Base-by-base conservation (phyloP, 331 rosid genomes). In the Pyracantha coccinea region DNA sequence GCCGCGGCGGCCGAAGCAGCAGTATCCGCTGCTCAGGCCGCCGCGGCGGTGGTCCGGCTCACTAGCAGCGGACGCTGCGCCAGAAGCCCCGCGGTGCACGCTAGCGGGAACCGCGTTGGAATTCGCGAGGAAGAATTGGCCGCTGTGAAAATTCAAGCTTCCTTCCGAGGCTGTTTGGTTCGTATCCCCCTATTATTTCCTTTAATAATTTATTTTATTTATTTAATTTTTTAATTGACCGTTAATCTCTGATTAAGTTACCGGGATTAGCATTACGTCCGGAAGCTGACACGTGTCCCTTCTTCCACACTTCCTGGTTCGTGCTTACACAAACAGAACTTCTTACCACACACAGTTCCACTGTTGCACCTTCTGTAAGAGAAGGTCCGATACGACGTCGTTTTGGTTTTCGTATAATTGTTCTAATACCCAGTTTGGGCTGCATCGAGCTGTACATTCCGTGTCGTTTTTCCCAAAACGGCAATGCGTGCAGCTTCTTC, bases 151-250 rank as follows among this genome's bases (percentile, higher is more conserved):
- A 92, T 92, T 69, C 98, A 92, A 72, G 85, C 98, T 44, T 88
- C 96, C 12, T 92, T 90, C 77, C 92, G 98, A 14, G 94, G 96
- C 78, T 87, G 87, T 44, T 77, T 92, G 98, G 98, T 92, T 81
- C 10, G 94, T 87, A 21, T 66, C 14, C 10, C 25, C n/a, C 12
- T 19, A 68, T 69, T 55, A 15, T 44, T 38, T 38, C 45, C 47
- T 1, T 41, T 41, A 41, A 11, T 41, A 41, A 41, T 41, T 41
- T 10, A 10, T 38, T 38, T 38, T 38, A 8, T 35, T 35, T 35
- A 9, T 38, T 38, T 38, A 9, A 31, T 28, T 28, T 28, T 28
- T 28, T 28, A 28, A 31, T 31, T 2, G 47, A 41, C 47, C 47
- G 15, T 3, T 41, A 41, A 41, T 41, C 47, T 41, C 47, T 28